These are phyloP conservation scores for Colletotrichum australisinense DNA, from an alignment of 2,329 filamentous ascomycete species.

Conservation along the genomic window DNA sequence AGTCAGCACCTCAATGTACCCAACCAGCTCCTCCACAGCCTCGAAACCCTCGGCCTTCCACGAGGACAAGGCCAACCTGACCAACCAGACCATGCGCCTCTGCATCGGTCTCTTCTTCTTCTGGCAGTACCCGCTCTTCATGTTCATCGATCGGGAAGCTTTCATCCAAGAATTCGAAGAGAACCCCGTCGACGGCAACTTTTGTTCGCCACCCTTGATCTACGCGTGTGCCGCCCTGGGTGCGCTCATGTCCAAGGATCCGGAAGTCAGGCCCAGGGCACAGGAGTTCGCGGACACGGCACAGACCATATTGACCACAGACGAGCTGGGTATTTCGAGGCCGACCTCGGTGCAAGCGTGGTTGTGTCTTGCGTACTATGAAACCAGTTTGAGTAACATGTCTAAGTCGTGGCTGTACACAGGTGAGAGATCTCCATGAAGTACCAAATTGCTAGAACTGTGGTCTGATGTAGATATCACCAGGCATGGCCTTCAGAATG, in stretches of 20 bases:
- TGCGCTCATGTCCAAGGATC: slow-evolving; percentile 37
- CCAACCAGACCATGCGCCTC: slow-evolving; percentile 14
- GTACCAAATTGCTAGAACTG: not conserved
- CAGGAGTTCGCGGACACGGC: slow-evolving; percentile 37
- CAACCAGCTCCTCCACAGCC: not conserved
- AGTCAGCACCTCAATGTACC: not conserved
- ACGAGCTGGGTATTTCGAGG: slow-evolving; percentile 37
- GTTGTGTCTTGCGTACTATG: slow-evolving; percentile 42
- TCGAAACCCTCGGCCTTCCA: not conserved
- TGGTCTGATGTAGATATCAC: not conserved
- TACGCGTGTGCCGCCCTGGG: slow-evolving; percentile 40
- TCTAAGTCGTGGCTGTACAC: slow-evolving; percentile 42
- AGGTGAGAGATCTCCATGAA: slow-evolving; percentile 29
- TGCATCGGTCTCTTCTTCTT: slow-evolving; percentile 41
- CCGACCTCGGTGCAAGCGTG: slow-evolving; percentile 42
- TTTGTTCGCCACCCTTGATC: slow-evolving; percentile 41
- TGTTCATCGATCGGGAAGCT: slow-evolving; percentile 45
- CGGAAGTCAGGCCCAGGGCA: slow-evolving; percentile 14
- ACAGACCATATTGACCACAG: slow-evolving; percentile 40
- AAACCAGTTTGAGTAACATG: slow-evolving; percentile 41
- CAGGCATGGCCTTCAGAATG: slow-evolving; percentile 46
- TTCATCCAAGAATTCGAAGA: slow-evolving; percentile 37
- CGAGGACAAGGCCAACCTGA: not conserved
- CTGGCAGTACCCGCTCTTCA: slow-evolving; percentile 45
- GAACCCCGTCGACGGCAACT: slow-evolving; percentile 37